A percentile compares a stretch with the other conserved stretches of the same genome.
Evolutionary conservation across 352 stramenopile species (phyloP).

Genomic region (Discostella stelligera): DNA sequence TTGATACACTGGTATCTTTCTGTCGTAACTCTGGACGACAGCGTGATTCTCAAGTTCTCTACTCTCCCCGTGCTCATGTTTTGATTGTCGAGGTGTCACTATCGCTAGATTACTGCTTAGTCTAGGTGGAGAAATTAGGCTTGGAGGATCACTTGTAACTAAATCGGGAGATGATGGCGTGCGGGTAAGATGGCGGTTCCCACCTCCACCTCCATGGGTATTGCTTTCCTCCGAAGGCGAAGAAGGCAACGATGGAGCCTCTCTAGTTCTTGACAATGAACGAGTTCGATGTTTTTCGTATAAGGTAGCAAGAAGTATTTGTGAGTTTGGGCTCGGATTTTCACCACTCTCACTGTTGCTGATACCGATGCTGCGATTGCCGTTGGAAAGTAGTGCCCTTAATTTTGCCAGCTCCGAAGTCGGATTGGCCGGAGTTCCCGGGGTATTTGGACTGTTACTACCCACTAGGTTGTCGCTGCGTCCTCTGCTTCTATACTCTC

Average conservation of each 20-base stretch:
- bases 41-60: neutral
- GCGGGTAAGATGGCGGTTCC: neutral
- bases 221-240: neutral
- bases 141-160: neutral
- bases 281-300: neutral
- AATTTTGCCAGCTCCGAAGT: neutral
- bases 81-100: neutral
- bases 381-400: neutral
- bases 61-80: neutral
- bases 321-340: neutral
- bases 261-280: neutral
- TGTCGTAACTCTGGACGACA: neutral
- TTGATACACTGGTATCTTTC: neutral
- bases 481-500: neutral
- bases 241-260: neutral
- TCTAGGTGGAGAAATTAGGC: neutral
- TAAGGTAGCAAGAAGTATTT: neutral
- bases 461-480: neutral
- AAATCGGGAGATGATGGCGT: neutral
- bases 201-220: neutral
- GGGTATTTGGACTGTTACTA: neutral
- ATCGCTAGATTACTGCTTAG: neutral
- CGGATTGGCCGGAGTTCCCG: neutral
- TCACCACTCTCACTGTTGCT: neutral
- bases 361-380: slow-evolving; percentile 3